Evolutionary conservation across 768 basidiomycete species (phyloP).

Genomic region (Russula olivacea): DNA sequence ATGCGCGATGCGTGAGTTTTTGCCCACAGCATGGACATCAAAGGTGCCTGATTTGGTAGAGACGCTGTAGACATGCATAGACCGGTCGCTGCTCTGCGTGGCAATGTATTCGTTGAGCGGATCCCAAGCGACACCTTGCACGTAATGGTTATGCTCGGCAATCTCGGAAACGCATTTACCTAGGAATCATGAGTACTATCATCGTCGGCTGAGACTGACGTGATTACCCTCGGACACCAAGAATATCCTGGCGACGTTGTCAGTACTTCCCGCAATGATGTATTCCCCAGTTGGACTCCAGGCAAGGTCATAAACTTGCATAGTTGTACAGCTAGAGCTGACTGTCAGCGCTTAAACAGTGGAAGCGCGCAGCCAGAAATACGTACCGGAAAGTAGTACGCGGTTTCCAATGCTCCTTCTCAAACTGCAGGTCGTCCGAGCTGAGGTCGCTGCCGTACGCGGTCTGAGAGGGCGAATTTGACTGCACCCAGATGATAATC

Average conservation of each 20-base stretch:
- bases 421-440: slow-evolving; percentile 74
- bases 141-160: slow-evolving; percentile 92
- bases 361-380: slow-evolving; percentile 1
- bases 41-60: slow-evolving; percentile 72
- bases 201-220: not conserved
- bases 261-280: slow-evolving; percentile 93
- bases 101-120: slow-evolving; percentile 96
- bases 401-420: slow-evolving; percentile 95
- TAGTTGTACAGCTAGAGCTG: slow-evolving; percentile 67
- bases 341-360: not conserved
- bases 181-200: slow-evolving; percentile 30
- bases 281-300: slow-evolving; percentile 97
- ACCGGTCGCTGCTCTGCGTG: slow-evolving; percentile 92
- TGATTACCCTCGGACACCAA: slow-evolving; percentile 47
- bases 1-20: slow-evolving; percentile 72
- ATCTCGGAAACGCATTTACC: slow-evolving; percentile 86
- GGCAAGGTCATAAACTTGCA: slow-evolving; percentile 96
- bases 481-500: slow-evolving; percentile 93
- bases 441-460: slow-evolving; percentile 80
- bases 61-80: slow-evolving; percentile 91
- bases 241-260: slow-evolving; percentile 88
- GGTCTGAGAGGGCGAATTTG: slow-evolving; percentile 59
- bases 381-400: slow-evolving; percentile 74
- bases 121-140: slow-evolving; percentile 99
- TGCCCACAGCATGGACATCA: slow-evolving; percentile 87